Evolutionary conservation across 371 early-diverging fungal species (phyloP).

Genomic region (Lichtheimia ornata): DNA sequence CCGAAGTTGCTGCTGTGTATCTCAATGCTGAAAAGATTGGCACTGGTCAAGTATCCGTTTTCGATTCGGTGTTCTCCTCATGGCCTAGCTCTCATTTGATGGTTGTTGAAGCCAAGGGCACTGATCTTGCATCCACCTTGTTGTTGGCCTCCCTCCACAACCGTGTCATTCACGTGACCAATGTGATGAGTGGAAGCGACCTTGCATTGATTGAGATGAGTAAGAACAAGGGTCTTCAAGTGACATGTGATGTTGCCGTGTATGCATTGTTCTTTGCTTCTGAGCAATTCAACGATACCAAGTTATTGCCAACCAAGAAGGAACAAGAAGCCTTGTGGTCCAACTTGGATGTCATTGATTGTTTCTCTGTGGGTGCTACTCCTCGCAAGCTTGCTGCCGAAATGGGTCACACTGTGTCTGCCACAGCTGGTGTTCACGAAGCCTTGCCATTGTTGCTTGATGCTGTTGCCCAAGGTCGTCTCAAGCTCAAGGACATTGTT

Average conservation of each 20-base stretch:
- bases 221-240: constrained; percentile 87
- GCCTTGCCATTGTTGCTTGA: constrained; percentile 81
- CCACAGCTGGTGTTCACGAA: constrained; percentile 67
- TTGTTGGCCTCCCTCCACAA: constrained; percentile 82
- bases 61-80: constrained; percentile 64
- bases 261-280: constrained; percentile 75
- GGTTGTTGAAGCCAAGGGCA: constrained; percentile 81
- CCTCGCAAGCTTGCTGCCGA: constrained; percentile 63
- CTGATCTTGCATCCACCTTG: constrained; percentile 87
- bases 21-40: constrained; percentile 47
- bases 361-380: constrained; percentile 82
- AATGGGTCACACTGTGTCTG: constrained; percentile 42
- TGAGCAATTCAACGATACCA: constrained; percentile 45
- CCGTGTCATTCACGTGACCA: constrained; percentile 86
- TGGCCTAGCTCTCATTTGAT: constrained; percentile 78
- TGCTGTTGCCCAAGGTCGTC: constrained; percentile 79
- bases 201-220: constrained; percentile 81
- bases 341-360: constrained; percentile 81
- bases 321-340: constrained; percentile 80
- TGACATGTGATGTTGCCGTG: constrained; percentile 92
- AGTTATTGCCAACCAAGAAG: constrained; percentile 49
- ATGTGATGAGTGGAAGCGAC: constrained; percentile 78
- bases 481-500: constrained; percentile 80
- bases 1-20: constrained; percentile 61
- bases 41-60: constrained; percentile 55